phyloP scores from a whole-genome alignment of 176 grass and related monocot species.

The Zea luxurians region DNA sequence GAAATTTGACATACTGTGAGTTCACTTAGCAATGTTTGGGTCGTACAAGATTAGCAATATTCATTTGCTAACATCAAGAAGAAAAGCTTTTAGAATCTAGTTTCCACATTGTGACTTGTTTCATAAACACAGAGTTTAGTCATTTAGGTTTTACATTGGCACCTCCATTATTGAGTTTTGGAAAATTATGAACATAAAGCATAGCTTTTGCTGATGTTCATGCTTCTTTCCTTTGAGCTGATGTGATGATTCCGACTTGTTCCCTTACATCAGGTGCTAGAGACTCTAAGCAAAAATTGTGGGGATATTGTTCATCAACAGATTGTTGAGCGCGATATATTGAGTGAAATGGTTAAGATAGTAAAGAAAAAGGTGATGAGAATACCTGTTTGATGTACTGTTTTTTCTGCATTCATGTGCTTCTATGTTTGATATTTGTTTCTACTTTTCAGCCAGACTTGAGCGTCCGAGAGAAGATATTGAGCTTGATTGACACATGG shows the following conservation, averaged over 20 bases:
- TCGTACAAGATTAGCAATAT: background rate
- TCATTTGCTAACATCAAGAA: background rate
- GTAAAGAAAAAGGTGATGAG: constrained; percentile 95
- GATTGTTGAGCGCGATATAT: constrained; percentile 92
- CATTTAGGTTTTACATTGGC: constrained; percentile 23
- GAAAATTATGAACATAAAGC: background rate
- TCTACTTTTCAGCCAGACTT: constrained; percentile 73
- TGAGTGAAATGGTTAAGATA: constrained; percentile 99
- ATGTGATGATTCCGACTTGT: constrained; percentile 1
- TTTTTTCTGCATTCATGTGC: constrained; percentile 35
- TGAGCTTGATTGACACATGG: constrained; percentile 94
- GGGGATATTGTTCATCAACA: constrained; percentile 84
- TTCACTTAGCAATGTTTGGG: constrained; percentile 27
- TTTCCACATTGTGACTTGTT: background rate
- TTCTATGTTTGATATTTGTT: constrained; percentile 35
- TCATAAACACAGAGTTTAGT: background rate
- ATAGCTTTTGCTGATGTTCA: background rate
- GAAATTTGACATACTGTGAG: background rate
- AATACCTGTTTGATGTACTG: constrained; percentile 33
- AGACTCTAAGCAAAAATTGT: constrained; percentile 99
- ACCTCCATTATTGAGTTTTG: background rate
- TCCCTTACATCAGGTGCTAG: constrained; percentile 63
- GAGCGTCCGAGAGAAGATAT: constrained; percentile 89
- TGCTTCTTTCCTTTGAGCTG: constrained; percentile 23
- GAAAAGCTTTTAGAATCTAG: background rate